Conservation (phyloP, 108 stramenopile species). For the Nitzschia sp. region DNA sequence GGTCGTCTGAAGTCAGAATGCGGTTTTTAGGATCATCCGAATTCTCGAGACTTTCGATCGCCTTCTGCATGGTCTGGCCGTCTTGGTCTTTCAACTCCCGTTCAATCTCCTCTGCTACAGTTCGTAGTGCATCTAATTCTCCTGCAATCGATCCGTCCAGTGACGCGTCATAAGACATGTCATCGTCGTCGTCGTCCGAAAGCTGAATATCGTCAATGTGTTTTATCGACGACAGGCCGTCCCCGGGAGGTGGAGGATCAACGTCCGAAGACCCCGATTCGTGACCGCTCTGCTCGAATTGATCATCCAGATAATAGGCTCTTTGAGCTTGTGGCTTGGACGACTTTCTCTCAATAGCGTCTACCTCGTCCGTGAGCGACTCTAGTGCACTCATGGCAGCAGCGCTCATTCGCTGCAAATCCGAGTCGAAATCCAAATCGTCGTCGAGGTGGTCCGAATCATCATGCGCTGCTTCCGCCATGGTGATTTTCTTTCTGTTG, state of each 20-base stretch:
- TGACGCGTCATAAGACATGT: background rate
- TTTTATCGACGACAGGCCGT: background rate
- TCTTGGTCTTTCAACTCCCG: constrained; percentile 7
- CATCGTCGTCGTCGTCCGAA: constrained; percentile 12
- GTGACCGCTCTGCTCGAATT: background rate
- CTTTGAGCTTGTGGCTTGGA: background rate
- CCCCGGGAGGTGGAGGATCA: background rate
- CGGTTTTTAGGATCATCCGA: constrained; percentile 1
- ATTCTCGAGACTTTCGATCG: background rate
- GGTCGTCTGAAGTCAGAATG: constrained; percentile 16
- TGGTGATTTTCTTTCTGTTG: background rate
- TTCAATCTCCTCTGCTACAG: constrained; percentile 15
- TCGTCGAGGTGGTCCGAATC: constrained; percentile 1
- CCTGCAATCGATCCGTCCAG: constrained; percentile 13
- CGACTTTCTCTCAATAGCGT: background rate
- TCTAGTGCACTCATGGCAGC: constrained; percentile 8
- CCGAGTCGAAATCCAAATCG: constrained; percentile 6
- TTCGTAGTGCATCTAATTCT: constrained; percentile 2
- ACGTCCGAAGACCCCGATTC: background rate
- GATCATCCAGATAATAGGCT: background rate
- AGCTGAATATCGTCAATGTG: constrained; percentile 18
- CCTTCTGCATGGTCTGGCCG: constrained; percentile 1
- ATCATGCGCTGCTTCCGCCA: background rate
- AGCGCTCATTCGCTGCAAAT: constrained; percentile 11
- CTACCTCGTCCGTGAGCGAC: constrained; percentile 14